Conservation (phyloP, 1,284 basidiomycete species). For the Malassezia dermatis region DNA sequence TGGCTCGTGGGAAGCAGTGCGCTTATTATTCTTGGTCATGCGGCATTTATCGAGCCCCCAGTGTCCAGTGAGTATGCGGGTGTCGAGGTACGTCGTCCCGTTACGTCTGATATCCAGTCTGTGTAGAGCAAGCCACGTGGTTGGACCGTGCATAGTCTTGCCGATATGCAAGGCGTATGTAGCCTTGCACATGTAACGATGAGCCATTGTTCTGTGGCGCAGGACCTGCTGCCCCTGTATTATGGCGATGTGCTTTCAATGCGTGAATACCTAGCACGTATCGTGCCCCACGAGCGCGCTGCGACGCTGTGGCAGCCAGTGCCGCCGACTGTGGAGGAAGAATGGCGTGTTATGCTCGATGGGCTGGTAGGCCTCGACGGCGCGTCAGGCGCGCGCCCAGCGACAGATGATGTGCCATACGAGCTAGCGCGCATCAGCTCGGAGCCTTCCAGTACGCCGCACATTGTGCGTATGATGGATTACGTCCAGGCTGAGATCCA, state of each 20-base stretch:
- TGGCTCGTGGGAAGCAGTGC: conserved; percentile 49
- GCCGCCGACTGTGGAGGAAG: background rate
- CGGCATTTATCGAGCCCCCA: conserved; percentile 71
- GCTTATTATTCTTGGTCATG: conserved; percentile 60
- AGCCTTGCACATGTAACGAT: background rate
- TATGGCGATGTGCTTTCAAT: background rate
- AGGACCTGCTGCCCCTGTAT: conserved; percentile 1
- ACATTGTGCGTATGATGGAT: background rate
- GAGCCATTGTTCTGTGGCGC: background rate
- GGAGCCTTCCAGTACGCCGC: background rate
- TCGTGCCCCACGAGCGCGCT: background rate
- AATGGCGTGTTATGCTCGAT: background rate
- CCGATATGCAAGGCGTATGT: background rate
- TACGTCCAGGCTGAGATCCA: background rate
- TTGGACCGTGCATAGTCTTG: background rate
- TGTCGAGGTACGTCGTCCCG: conserved; percentile 52
- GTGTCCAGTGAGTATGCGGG: conserved; percentile 76
- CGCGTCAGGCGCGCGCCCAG: background rate
- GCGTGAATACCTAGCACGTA: background rate
- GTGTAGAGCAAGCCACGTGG: conserved; percentile 1
- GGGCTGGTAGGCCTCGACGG: background rate
- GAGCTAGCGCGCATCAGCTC: background rate
- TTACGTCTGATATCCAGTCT: background rate
- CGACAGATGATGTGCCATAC: background rate
- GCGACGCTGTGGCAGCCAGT: background rate